Evolutionary conservation across 352 stramenopile species (phyloP).

Genomic region (Phytophthora megakarya): DNA sequence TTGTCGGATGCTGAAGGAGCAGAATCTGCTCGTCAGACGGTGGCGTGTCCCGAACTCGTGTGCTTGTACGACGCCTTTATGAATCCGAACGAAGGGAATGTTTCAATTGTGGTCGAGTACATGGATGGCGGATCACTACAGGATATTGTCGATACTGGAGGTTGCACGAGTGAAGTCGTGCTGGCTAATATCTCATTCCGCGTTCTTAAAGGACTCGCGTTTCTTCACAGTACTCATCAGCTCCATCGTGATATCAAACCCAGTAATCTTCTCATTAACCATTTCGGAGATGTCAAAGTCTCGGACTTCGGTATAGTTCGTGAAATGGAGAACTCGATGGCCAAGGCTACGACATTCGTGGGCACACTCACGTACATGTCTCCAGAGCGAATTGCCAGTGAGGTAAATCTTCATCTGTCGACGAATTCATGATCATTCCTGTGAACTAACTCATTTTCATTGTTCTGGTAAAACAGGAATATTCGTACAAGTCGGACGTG

Average conservation of each 20-base stretch:
- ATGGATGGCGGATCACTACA: conserved; percentile 95
- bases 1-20: conserved; percentile 55
- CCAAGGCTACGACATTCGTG: conserved; percentile 91
- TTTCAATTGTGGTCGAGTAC: conserved; percentile 96
- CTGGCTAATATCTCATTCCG: conserved; percentile 90
- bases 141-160: conserved; percentile 91
- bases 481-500: conserved; percentile 89
- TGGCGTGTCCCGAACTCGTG: conserved; percentile 85
- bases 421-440: neutral
- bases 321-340: conserved; percentile 87
- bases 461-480: conserved; percentile 43
- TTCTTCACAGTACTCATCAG: conserved; percentile 90
- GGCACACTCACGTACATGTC: conserved; percentile 95
- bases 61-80: conserved; percentile 95
- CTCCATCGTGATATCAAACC: conserved; percentile 96
- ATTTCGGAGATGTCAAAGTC: conserved; percentile 91
- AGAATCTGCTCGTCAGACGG: conserved; percentile 37
- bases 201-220: conserved; percentile 86
- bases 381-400: conserved; percentile 91
- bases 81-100: conserved; percentile 89
- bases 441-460: neutral
- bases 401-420: conserved; percentile 35
- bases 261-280: conserved; percentile 94
- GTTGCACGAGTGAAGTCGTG: conserved; percentile 86
- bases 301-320: conserved; percentile 86